Evolutionary conservation across 495 filamentous ascomycete species (phyloP).

Genomic region (Daldinia bambusicola): DNA sequence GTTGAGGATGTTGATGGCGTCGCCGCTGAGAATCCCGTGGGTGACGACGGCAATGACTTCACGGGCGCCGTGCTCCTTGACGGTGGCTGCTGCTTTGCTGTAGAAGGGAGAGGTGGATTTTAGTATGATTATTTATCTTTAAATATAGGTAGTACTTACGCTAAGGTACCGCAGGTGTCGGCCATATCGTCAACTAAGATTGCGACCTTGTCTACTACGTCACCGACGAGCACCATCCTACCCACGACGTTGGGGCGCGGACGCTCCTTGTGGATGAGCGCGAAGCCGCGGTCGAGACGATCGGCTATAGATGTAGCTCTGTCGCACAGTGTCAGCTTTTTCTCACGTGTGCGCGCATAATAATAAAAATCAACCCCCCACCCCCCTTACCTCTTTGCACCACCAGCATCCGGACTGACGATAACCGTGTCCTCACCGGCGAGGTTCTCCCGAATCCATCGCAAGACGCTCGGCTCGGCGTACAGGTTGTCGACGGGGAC

Average conservation of each 20-base stretch:
- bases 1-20: constrained; percentile 91
- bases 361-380: too few species aligned
- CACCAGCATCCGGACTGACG: constrained; percentile 95
- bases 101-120: not conserved
- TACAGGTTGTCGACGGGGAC: constrained; percentile 98
- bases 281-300: constrained; percentile 91
- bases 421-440: constrained; percentile 87
- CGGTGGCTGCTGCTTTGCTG: constrained; percentile 88
- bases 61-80: constrained; percentile 87
- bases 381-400: constrained; percentile 84
- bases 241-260: constrained; percentile 94
- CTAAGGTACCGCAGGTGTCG: constrained; percentile 82
- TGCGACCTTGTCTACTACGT: constrained; percentile 68
- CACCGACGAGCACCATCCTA: constrained; percentile 86
- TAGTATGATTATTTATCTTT: not conserved
- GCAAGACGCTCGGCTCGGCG: constrained; percentile 90
- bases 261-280: constrained; percentile 99
- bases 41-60: constrained; percentile 95
- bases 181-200: constrained; percentile 92
- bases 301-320: constrained; percentile 97
- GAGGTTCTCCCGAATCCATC: constrained; percentile 90
- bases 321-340: constrained; percentile 12
- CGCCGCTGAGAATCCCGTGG: constrained; percentile 92
- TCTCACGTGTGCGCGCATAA: not conserved
- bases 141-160: constrained; percentile 25